Evolutionary conservation across 2,329 filamentous ascomycete species (phyloP), one percentile per base, ranked within the genome.

Genomic region (Penicillium sclerotiorum): DNA sequence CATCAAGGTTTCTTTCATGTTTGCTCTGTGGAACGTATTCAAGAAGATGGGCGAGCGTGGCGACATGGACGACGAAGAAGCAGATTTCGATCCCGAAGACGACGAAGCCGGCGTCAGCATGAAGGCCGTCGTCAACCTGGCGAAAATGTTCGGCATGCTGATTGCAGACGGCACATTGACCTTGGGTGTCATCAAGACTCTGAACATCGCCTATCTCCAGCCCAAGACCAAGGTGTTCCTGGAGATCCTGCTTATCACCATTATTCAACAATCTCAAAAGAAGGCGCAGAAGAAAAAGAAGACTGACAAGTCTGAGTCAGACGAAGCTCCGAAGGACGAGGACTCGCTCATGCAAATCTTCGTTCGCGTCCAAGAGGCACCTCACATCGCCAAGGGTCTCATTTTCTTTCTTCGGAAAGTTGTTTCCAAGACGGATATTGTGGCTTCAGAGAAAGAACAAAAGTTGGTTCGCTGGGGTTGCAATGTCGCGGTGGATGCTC

Each of bases 21-120:
- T 93, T 62, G 84, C 87, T 7, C 76, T 97, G 1, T 95, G 92
- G 86, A 90, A 88, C 60, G 78, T 93, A 8, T 95, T 96, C 71
- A 86, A 88, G 62, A 81, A 84, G 28, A 83, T 96, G 71, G 93
- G 91, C n/a, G 92, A 96, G 70, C 82, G 81, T 18, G 69, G 65
- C 12, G 67, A 76, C 39, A 61, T 77, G 2, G 81, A 88, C 28
- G 87, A 88, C 37, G 85, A 83, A 5, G 84, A 78, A 3, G 81
- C 84, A 2, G 77, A 80, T 7, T 77, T 77, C 11, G 81, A 80
- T 4, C 49, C 56, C 0, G 76, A 78, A 1, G 77, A 79, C 15
- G 83, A 84, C 1, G 70, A 73, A n/a, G 73, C 75, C 17, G 68
- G 71, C 8, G 64, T 85, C 46, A 74, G 75, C 18, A 77, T 81